These are phyloP conservation scores for Tolypocladium guangdongense DNA, from an alignment of 2,329 filamentous ascomycete genomes.

Conservation along the genomic window DNA sequence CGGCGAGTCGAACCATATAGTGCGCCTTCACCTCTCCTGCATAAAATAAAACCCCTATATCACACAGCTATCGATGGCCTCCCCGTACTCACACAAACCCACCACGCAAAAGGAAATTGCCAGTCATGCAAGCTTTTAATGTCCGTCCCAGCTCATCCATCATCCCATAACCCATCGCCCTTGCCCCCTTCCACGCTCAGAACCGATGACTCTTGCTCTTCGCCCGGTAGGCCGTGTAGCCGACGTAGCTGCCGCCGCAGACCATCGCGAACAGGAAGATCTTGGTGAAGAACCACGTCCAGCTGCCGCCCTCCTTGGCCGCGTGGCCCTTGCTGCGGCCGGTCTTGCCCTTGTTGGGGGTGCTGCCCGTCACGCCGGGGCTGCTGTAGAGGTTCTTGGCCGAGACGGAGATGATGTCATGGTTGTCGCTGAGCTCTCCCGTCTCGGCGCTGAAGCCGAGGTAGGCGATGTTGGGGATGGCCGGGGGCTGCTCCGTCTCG, in stretches of 20 bases:
- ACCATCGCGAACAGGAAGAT: slow-evolving; percentile 60
- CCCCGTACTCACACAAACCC: neutral
- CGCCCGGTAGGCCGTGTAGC: slow-evolving; percentile 72
- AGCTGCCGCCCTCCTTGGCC: slow-evolving; percentile 38
- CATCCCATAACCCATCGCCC: neutral
- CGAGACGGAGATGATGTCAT: slow-evolving; percentile 83
- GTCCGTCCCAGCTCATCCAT: neutral
- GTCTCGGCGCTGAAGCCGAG: slow-evolving; percentile 80
- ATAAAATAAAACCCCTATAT: neutral
- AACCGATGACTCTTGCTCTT: slow-evolving; percentile 50
- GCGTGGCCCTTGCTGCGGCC: slow-evolving; percentile 18
- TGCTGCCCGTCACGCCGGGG: slow-evolving; percentile 25
- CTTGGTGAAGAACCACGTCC: slow-evolving; percentile 65
- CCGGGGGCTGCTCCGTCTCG: slow-evolving; percentile 56
- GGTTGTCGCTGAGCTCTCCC: slow-evolving; percentile 92
- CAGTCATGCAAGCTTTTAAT: neutral
- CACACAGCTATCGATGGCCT: neutral
- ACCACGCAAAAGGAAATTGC: neutral
- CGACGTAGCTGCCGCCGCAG: slow-evolving; percentile 66
- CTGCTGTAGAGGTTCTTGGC: slow-evolving; percentile 79
- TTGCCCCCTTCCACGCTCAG: slow-evolving; percentile 16
- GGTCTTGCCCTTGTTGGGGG: slow-evolving; percentile 25
- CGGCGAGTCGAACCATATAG: neutral
- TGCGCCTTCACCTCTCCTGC: neutral
- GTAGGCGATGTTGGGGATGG: slow-evolving; percentile 68